A percentile compares a stretch with the other conserved stretches of the same genome.
These are phyloP conservation scores for Fusarium haematococcum DNA, from an alignment of 2,329 filamentous ascomycete genomes.

Conservation along the genomic window DNA sequence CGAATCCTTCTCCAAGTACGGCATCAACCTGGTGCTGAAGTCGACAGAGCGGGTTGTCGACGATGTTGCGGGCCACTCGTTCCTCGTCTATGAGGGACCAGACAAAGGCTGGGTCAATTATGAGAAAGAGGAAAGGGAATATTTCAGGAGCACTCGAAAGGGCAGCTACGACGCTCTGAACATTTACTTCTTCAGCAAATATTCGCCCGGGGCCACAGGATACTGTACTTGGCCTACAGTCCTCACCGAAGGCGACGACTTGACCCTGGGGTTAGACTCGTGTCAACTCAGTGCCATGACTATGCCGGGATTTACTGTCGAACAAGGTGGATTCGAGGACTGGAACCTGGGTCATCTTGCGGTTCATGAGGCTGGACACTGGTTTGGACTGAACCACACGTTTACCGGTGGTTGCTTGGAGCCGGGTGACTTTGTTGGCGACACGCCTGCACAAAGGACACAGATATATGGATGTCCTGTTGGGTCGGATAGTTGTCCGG, in stretches of 20 bases:
- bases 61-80: constrained; percentile 32
- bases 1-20: constrained; percentile 31
- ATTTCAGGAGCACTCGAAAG: constrained; percentile 47
- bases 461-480: constrained; percentile 35
- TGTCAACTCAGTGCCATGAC: constrained; percentile 46
- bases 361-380: constrained; percentile 53
- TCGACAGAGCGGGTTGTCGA: constrained; percentile 42
- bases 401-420: constrained; percentile 51
- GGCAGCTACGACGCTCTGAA: constrained; percentile 52
- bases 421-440: constrained; percentile 51
- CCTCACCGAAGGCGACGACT: constrained; percentile 4
- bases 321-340: constrained; percentile 10
- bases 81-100: constrained; percentile 36
- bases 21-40: constrained; percentile 40
- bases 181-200: constrained; percentile 43
- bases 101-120: constrained; percentile 48
- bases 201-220: constrained; percentile 17
- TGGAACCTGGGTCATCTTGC: constrained; percentile 36
- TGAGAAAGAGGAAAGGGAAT: constrained; percentile 47
- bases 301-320: constrained; percentile 36
- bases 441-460: constrained; percentile 52
- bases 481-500: constrained; percentile 40
- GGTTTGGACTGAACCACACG: constrained; percentile 54
- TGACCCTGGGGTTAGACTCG: constrained; percentile 49
- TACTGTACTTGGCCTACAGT: constrained; percentile 20